Base-by-base conservation (phyloP, 306 rosid genomes). In the Crataegus laevigata region DNA sequence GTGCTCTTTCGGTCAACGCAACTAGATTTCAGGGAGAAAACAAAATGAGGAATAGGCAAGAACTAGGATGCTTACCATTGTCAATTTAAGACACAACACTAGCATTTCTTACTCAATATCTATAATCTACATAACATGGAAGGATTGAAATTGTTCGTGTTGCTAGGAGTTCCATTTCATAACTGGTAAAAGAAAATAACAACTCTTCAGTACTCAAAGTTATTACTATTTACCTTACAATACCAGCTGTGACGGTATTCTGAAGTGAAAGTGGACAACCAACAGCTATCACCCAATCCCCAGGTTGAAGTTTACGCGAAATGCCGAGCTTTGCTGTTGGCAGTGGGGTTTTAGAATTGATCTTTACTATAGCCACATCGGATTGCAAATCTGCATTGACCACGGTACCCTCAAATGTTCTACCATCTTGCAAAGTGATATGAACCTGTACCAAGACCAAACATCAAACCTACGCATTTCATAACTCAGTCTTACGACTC, bases 171-270 rank as follows among this genome's bases (percentile, higher is more conserved):
- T 38, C 18, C 21, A 59, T 11, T 42, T 34, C 19, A 60, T 25
- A 40, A 43, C n/a, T 0, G 68, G 59, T 10, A 24, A 15, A 73
- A 17, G 58, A 11, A 60, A 59, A 12, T 25, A 26, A 28, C 28
- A 19, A 26, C 28, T 42, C 43, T 13, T 21, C 3, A 17, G 38
- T 52, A 71, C 25, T 62, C 11, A 13, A 21, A 66, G 32, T 11
- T 52, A 59, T 7, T 13, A 40, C 55, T 13, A 9, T 4, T 15
- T 47, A 91, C 98, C 98, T 94, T 67, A 94, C 88, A 50, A 94
- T 94, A 76, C 98, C 98, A 80, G 96, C 89, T 62, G 98, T 94
- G 77, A 94, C 88, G 6, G 97, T 91, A 80, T 90, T 94, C 87
- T 92, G 93, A 83, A 92, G 96, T n/a, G 96, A 86, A 66, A 75